Evolutionary conservation across 1,284 basidiomycete genomes (phyloP), one percentile per base, ranked within the genome.

Genomic region (Takashimella koratensis): DNA sequence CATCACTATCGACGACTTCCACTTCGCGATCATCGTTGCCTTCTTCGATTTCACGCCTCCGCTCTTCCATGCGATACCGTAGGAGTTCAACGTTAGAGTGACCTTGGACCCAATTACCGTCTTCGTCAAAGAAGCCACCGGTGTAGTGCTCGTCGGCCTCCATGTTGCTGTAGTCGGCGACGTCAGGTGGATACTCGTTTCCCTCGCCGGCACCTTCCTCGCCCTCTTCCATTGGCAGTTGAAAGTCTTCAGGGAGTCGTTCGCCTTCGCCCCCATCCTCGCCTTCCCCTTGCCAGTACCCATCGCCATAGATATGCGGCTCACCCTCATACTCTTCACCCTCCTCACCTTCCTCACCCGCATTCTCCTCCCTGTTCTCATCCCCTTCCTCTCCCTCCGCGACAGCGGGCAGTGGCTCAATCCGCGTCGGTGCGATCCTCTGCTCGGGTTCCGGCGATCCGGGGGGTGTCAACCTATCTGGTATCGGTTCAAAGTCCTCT

Each of bases 391-490:
- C 48, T 10, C 22, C 26, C 47, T 48, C 47, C 20, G 11, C 21
- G 20, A 20, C 16, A 19, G 19, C 8, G 19, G 42, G 42, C 19
- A 23, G 19, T 0, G 54, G 51, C 16, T 55, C 56, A 5, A 60
- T 50, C 4, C 49, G 44, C 12, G 58, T 42, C 2, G 59, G 59
- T 0, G 56, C 59, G 1, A 57, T 48, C 21, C 60, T 52, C 41
- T 56, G 54, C 1, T 30, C 43, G 19, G 48, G 52, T 12, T 60
- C 57, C 2, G 62, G 63, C 13, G 65, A 64, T 23, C 58, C 58
- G 5, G 63, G 65, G n/a, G 70, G 70, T 13, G 70, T 73, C 41
- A 71, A 56, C 30, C 69, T 58, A 21, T 74, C 69, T 6, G 72
- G 72, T 13, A 53, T 47, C 4, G 60, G 20, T 27, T 68, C 68